Evolutionary conservation across 345 rosid species (phyloP), one percentile per base, ranked within the genome.

Genomic region (Murraya koenigii): DNA sequence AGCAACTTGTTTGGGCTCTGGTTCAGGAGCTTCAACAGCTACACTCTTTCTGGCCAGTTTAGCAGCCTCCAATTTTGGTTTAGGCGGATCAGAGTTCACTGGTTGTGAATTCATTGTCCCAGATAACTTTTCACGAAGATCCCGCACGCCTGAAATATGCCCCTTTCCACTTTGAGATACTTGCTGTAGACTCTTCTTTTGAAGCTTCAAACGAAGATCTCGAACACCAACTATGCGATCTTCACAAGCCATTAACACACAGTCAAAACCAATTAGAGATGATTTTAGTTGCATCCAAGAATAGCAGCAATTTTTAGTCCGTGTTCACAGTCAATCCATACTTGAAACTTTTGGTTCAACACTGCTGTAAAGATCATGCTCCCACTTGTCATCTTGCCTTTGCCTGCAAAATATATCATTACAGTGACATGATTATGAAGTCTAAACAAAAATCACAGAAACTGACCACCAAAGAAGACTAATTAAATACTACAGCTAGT

Each of bases 311-410:
- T 44, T 60, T 76, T 76, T 81, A 77, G 77, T 80, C 72, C 81
- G 77, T 23, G 74, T 71, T 78, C 83, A 80, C 66, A 82, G 76
- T 74, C 62, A 82, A 85, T 80, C 54, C 93, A 79, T 97, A 97
- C 99, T 86, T 88, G 98, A 89, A 78, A 81, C 82, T 65, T 79
- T 88, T 62, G 88, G 88, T 77, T 75, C 89, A 70, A 85, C 82
- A 64, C 80, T 80, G 15, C 75, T 63, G 80, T 79, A 94, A 81
- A 97, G 97, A 89, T 97, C 99, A 80, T 97, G 99, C 87, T 94
- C 96, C 99, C 99, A 97, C 83, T 89, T 97, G 82, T 97, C 98
- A 78, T 90, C 95, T 78, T 89, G 94, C 89, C 99, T 89, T 86
- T 89, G 94, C 83, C 98, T 97, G 94, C 84, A 87, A 83, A 79